Evolutionary conservation across 805 yeast genomes (phyloP), one percentile per base, ranked within the genome.

Genomic region (Candida cerambycidarum): DNA sequence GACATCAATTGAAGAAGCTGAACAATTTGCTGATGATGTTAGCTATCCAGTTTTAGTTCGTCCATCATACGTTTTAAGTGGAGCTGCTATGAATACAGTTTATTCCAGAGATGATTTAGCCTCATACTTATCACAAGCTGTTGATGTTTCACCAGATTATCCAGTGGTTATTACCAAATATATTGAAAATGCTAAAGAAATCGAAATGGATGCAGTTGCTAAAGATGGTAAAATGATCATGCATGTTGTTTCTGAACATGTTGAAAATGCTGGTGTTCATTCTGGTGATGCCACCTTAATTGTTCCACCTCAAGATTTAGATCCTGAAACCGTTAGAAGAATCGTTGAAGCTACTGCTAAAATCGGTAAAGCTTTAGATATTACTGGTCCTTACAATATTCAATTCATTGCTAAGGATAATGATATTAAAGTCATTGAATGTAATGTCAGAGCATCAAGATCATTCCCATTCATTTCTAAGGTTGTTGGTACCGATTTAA

Each of bases 71-170:
- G 99, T 92, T 30, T 74, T 92, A 50, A 89, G 97, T 32, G 99
- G 99, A 73, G 99, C 99, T 54, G 99, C 99, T 45, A 92, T 92
- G 99, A 89, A 89, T 71, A 89, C 96, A 33, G 96, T 90, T 43
- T 89, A 89, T 73, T 82, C 96, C 24, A 77, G 79, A 59, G 93
- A 84, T 55, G 98, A 92, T 62, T 76, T 92, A 61, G 95, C 85
- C 36, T 80, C 85, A 12, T 89, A 89, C 66, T 75, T 92, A 64
- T 77, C 85, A 46, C 96, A 93, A 66, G 99, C 99, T 42, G 97
- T 88, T 44, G 96, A 89, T 54, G 98, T 92, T 48, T 92, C 98
- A 36, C 95, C 96, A 47, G 99, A 92, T 58, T 89, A 90, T 67
- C 99, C 99, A 17, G 99, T 92, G 51, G 99, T 92, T 42, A 92